Evolutionary conservation across 768 basidiomycete species (phyloP).

Genomic region (Collybiopsis luxurians): DNA sequence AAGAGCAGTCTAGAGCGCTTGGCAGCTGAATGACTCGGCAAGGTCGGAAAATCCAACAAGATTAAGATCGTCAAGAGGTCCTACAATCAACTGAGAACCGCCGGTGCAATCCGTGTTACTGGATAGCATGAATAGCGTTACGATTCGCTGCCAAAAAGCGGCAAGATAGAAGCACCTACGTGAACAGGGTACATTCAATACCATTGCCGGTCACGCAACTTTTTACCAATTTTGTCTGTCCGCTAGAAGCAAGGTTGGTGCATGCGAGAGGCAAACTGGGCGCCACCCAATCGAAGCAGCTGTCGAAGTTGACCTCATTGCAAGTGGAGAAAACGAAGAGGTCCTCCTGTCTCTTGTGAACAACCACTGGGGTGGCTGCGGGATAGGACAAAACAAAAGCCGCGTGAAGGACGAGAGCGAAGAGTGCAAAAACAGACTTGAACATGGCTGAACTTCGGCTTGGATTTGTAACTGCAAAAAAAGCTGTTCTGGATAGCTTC

Average conservation of each 20-base stretch:
- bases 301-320: conserved; percentile 7
- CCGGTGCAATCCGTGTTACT: conserved; percentile 12
- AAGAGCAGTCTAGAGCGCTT: too few species aligned
- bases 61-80: conserved; percentile 10
- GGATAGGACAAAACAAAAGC: conserved; percentile 6
- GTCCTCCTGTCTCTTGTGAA: not conserved
- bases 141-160: too few species aligned
- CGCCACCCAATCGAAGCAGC: conserved; percentile 11
- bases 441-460: conserved; percentile 8
- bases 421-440: conserved; percentile 13
- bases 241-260: conserved; percentile 11
- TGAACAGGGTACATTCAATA: conserved; percentile 14
- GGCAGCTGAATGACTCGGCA: conserved; percentile 14
- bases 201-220: conserved; percentile 3
- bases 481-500: not conserved
- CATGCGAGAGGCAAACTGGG: conserved; percentile 13
- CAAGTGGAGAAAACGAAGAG: conserved; percentile 10
- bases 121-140: not conserved
- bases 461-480: not conserved
- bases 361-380: not conserved
- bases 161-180: not conserved
- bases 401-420: conserved; percentile 13
- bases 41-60: conserved; percentile 10
- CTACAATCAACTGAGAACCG: conserved; percentile 10
- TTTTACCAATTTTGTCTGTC: conserved; percentile 10